phyloP scores from a whole-genome alignment of 208 protist species.

The Trypanosoma vivax region DNA sequence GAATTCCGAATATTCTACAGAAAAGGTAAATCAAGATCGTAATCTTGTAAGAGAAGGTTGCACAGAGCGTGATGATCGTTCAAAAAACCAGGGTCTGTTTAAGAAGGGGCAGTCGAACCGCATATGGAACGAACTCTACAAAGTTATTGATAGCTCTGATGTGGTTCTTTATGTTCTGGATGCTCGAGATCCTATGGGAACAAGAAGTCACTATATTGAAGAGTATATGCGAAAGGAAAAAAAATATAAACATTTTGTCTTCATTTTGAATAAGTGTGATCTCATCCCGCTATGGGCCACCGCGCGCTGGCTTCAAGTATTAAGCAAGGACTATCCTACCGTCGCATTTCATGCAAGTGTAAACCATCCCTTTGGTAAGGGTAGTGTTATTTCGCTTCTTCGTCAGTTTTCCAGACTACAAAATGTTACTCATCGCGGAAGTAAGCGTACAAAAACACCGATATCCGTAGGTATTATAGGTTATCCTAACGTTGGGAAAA shows the following conservation, averaged over 20 bases:
- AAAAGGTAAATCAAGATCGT: constrained; percentile 49
- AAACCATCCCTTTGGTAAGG: constrained; percentile 99
- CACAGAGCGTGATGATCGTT: constrained; percentile 45
- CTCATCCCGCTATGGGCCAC: constrained; percentile 99
- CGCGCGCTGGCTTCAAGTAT: constrained; percentile 93
- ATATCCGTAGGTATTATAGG: constrained; percentile 94
- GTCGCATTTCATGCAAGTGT: constrained; percentile 99
- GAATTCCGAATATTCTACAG: constrained; percentile 41
- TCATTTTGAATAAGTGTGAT: constrained; percentile 99
- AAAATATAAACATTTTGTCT: constrained; percentile 98
- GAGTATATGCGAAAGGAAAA: constrained; percentile 93
- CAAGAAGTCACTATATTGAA: constrained; percentile 92
- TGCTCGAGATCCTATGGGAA: constrained; percentile 98
- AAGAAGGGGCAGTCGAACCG: constrained; percentile 98
- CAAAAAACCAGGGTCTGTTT: constrained; percentile 89
- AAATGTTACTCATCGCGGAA: constrained; percentile 82
- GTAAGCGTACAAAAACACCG: constrained; percentile 81
- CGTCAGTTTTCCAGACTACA: constrained; percentile 94
- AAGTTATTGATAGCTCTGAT: constrained; percentile 99
- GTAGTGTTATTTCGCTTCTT: constrained; percentile 97
- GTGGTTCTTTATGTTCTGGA: constrained; percentile 98
- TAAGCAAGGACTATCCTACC: constrained; percentile 98
- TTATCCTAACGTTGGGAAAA: constrained; percentile 99
- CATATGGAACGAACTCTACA: constrained; percentile 99
- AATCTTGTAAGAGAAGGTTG: constrained; percentile 44